Percentiles rank a stretch among this genome's conserved stretches.
Evolutionary conservation across 306 rosid species (phyloP).

Genomic region (Quercus glauca): DNA sequence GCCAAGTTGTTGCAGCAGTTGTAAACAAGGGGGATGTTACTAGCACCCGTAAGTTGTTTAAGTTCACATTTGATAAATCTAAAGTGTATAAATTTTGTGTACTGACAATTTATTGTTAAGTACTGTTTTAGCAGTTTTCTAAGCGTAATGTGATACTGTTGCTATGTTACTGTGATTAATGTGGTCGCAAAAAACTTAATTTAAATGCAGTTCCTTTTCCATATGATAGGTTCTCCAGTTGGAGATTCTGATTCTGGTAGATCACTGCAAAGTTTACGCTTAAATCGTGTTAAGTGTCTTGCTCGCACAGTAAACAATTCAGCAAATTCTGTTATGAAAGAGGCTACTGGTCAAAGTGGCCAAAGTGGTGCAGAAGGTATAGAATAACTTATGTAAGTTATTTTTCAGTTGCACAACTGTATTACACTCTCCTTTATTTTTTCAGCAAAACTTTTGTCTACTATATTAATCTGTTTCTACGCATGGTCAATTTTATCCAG

Average conservation of each 20-base stretch:
- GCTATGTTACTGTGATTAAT: not conserved
- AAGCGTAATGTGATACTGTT: not conserved
- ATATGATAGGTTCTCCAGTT: constrained; percentile 25
- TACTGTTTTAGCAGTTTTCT: not conserved
- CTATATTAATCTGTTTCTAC: not conserved
- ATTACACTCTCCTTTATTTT: not conserved
- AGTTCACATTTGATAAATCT: not conserved
- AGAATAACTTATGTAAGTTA: not conserved
- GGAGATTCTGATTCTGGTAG: constrained; percentile 33
- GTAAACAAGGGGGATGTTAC: constrained; percentile 21
- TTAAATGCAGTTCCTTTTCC: not conserved
- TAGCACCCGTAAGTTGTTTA: constrained; percentile 34
- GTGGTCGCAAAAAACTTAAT: not conserved
- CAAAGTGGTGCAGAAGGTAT: constrained; percentile 7
- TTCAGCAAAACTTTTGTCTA: no score
- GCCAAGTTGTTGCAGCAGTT: constrained; percentile 28
- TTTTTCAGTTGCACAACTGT: not conserved
- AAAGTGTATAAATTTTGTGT: not conserved
- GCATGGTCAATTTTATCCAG: constrained; percentile 12
- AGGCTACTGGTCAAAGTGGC: constrained; percentile 16
- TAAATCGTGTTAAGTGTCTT: constrained; percentile 59
- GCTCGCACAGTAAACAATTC: constrained; percentile 36
- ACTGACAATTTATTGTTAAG: not conserved
- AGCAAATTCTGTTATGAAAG: constrained; percentile 13
- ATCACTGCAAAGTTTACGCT: constrained; percentile 40